A percentile compares a stretch with the other conserved stretches of the same genome.
phyloP scores from a whole-genome alignment of 2,329 filamentous ascomycete genomes.

The Simplicillium aogashimaense region DNA sequence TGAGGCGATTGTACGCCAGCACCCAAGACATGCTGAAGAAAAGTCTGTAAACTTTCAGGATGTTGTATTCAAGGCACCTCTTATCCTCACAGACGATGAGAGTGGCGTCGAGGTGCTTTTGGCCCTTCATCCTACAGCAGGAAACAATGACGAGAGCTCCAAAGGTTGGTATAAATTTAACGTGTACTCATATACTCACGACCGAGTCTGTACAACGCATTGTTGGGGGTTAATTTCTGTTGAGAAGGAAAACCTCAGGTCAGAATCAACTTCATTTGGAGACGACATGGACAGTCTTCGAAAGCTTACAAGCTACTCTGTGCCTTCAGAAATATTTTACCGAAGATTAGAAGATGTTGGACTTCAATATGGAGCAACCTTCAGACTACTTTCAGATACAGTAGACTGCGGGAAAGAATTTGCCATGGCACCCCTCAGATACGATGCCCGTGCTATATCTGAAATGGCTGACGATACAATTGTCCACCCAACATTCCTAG shows the following conservation, averaged over 20 bases:
- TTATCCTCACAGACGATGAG: not conserved
- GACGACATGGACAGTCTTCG: not conserved
- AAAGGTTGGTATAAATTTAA: not conserved
- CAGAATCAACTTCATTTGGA: not conserved
- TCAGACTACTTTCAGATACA: not conserved
- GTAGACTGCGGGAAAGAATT: not conserved
- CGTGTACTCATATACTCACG: not conserved
- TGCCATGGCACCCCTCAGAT: too few relatives aligned
- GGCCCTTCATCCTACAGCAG: not conserved
- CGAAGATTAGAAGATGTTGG: not conserved
- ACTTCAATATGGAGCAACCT: not conserved
- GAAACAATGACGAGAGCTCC: not conserved
- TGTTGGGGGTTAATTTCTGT: not conserved
- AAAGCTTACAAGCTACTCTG: not conserved
- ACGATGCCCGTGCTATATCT: too few relatives aligned
- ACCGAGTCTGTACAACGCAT: not conserved
- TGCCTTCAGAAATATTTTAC: not conserved
- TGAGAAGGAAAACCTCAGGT: too few relatives aligned
- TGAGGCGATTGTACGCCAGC: constrained; percentile 19
- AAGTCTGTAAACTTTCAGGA: not conserved
- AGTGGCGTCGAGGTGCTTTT: not conserved
- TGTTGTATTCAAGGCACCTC: not conserved
- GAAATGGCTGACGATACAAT: too few relatives aligned
- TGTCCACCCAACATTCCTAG: not conserved
- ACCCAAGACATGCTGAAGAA: not conserved